These are phyloP conservation scores for Trichoderma pleuroti DNA, from an alignment of 2,329 filamentous ascomycete genomes.

Conservation along the genomic window DNA sequence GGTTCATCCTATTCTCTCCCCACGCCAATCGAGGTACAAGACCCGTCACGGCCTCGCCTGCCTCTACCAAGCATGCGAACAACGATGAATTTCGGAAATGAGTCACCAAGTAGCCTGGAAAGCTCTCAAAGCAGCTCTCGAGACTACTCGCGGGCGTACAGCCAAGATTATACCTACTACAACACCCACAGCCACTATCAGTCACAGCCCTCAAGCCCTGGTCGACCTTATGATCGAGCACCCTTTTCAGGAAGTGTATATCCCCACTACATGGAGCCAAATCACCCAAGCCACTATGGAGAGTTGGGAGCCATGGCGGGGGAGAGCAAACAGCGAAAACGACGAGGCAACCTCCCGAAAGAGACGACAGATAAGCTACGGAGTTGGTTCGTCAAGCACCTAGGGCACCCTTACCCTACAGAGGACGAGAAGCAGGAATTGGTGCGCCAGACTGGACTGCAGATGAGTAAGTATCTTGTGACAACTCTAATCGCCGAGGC, in stretches of 20 bases:
- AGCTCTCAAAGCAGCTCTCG: background rate
- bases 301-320: constrained; percentile 41
- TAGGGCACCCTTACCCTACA: constrained; percentile 79
- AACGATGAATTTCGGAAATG: constrained; percentile 37
- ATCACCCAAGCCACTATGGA: constrained; percentile 33
- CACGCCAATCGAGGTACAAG: constrained; percentile 33
- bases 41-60: constrained; percentile 35
- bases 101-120: constrained; percentile 17
- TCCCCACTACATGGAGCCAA: constrained; percentile 42
- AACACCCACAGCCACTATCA: constrained; percentile 45
- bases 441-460: constrained; percentile 70
- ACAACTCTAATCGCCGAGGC: background rate
- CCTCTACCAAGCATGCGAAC: constrained; percentile 42
- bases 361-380: constrained; percentile 79
- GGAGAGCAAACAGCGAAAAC: constrained; percentile 54
- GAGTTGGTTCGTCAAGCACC: constrained; percentile 73
- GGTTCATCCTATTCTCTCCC: constrained; percentile 25
- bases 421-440: constrained; percentile 85
- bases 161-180: constrained; percentile 37
- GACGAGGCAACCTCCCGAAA: constrained; percentile 85
- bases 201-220: constrained; percentile 44
- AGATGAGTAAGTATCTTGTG: constrained; percentile 60
- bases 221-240: constrained; percentile 41
- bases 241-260: constrained; percentile 40
- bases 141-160: background rate